Percentiles rank a stretch among this genome's conserved stretches.
phyloP scores from a whole-genome alignment of 371 early-diverging fungal species.

The Rhizomucor miehei region DNA sequence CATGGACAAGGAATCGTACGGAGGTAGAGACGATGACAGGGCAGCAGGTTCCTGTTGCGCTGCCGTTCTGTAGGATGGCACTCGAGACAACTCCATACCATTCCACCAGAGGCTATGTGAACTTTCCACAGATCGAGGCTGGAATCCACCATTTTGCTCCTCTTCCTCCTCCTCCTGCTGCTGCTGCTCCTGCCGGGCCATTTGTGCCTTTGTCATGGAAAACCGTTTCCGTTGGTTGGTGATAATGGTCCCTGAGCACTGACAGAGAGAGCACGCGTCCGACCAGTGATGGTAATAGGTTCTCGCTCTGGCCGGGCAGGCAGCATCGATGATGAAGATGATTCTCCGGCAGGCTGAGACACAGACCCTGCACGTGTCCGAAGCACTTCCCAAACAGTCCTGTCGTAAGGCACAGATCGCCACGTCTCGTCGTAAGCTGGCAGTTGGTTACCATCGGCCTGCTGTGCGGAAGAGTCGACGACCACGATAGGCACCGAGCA shows the following conservation, averaged over 20 bases:
- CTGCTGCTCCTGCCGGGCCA: not conserved
- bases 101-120: conserved; percentile 32
- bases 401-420: conserved; percentile 31
- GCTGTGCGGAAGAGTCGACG: conserved; percentile 30
- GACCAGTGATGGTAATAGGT: conserved; percentile 21
- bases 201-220: not conserved
- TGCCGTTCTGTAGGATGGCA: conserved; percentile 43
- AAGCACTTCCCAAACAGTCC: conserved; percentile 14
- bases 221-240: not conserved
- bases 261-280: conserved; percentile 21
- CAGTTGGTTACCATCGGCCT: conserved; percentile 25
- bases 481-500: conserved; percentile 34
- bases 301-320: conserved; percentile 7
- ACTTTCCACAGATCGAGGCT: conserved; percentile 12
- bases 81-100: conserved; percentile 34
- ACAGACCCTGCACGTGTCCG: conserved; percentile 13
- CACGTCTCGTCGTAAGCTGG: conserved; percentile 39
- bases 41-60: conserved; percentile 29
- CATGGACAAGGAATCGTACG: conserved; percentile 30
- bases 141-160: not conserved
- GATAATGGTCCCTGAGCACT: not conserved
- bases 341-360: conserved; percentile 5
- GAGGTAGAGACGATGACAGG: conserved; percentile 38
- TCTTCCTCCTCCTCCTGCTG: not conserved
- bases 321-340: not conserved